Evolutionary conservation across 139 green algal species (phyloP).

Genomic region (Haematococcus lacustris): DNA sequence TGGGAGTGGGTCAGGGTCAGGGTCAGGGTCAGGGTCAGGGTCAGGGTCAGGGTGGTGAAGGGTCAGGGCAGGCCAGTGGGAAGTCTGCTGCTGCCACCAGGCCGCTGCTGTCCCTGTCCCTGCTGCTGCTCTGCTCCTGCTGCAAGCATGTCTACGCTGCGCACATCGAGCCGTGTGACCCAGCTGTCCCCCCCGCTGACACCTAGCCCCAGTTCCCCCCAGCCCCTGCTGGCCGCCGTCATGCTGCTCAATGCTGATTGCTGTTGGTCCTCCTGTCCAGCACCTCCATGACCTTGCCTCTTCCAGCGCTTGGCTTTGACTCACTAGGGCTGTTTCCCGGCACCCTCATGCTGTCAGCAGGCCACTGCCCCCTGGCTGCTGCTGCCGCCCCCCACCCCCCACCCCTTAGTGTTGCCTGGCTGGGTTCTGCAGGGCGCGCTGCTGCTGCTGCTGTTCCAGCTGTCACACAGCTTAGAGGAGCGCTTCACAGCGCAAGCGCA

Average conservation of each 20-base stretch:
- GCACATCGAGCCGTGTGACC: neutral
- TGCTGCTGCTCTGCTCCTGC: neutral
- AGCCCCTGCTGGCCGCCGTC: no score
- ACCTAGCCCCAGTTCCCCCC: neutral
- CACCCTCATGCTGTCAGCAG: neutral
- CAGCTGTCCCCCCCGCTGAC: neutral
- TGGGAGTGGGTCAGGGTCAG: no score
- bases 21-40: no score
- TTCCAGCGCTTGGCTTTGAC: neutral
- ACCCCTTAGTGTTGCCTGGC: neutral
- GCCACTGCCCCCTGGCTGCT: no score
- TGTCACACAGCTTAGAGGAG: constrained; percentile 62
- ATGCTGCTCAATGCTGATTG: neutral
- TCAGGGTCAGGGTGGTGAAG: no score
- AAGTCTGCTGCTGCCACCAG: no score
- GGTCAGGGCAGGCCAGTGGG: no score
- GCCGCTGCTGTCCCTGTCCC: no score
- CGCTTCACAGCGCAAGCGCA: constrained; percentile 46
- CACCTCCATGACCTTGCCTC: neutral
- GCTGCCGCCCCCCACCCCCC: no score
- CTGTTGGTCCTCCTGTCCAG: neutral
- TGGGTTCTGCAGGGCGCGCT: constrained; percentile 63
- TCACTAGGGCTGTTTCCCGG: neutral
- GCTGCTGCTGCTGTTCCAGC: constrained; percentile 77
- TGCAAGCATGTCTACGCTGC: neutral